Percentiles rank a stretch among this genome's conserved stretches.
These are phyloP conservation scores for Tillandsia fasciculata DNA, from an alignment of 176 grass and related monocot species.

Conservation along the genomic window DNA sequence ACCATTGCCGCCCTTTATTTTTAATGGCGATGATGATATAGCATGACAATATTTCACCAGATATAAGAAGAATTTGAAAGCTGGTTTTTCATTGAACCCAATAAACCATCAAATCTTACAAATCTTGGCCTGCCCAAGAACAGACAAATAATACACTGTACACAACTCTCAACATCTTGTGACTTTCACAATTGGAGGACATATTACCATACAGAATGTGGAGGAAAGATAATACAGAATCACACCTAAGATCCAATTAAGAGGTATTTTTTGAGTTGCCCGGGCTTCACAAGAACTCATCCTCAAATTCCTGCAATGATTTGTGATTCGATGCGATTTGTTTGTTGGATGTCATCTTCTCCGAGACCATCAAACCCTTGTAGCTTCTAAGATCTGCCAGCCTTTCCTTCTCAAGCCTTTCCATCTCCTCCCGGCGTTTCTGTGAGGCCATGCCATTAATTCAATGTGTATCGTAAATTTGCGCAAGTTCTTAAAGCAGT, in stretches of 20 bases:
- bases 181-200: too few species aligned
- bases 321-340: constrained; percentile 85
- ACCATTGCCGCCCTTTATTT: too few species aligned
- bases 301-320: constrained; percentile 81
- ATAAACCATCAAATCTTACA: too few species aligned
- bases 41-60: too few species aligned
- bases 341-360: constrained; percentile 96
- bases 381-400: constrained; percentile 69
- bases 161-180: too few species aligned
- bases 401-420: constrained; percentile 65
- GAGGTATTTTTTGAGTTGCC: neutral
- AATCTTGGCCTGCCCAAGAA: too few species aligned
- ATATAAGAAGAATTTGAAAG: too few species aligned
- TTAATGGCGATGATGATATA: too few species aligned
- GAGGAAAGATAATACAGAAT: neutral
- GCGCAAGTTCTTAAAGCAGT: neutral
- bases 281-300: constrained; percentile 54
- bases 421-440: constrained; percentile 66
- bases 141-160: too few species aligned
- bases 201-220: too few species aligned
- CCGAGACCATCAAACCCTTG: constrained; percentile 86
- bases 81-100: too few species aligned
- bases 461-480: neutral
- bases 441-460: constrained; percentile 8
- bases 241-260: neutral